Evolutionary conservation across 768 basidiomycete genomes (phyloP).

Genomic region (Mycena rebaudengoi): DNA sequence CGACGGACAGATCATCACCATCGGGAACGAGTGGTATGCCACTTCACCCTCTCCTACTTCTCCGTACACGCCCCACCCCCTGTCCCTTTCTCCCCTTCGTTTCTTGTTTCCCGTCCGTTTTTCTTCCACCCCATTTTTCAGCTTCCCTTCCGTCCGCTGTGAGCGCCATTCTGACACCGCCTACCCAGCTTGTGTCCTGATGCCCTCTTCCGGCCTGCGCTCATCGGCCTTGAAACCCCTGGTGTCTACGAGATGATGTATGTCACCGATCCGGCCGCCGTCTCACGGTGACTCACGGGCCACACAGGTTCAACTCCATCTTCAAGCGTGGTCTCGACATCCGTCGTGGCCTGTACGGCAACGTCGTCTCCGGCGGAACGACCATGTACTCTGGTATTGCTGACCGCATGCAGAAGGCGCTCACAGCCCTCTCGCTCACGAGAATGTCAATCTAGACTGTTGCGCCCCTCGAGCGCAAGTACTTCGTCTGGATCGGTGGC

Average conservation of each 20-base stretch:
- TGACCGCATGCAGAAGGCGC: constrained; percentile 72
- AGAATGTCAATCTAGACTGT: constrained; percentile 70
- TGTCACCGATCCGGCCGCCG: constrained; percentile 22
- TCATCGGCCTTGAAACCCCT: constrained; percentile 55
- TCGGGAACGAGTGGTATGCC: neutral
- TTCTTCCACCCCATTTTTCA: too few relatives aligned
- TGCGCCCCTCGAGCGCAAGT: constrained; percentile 69
- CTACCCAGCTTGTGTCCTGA: constrained; percentile 79
- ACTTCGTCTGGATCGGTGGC: too few relatives aligned
- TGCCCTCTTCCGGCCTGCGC: constrained; percentile 75
- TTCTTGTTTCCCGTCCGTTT: too few relatives aligned
- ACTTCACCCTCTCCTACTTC: too few relatives aligned
- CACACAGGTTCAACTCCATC: too few relatives aligned
- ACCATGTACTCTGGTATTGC: neutral
- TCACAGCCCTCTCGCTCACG: constrained; percentile 67
- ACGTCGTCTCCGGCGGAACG: neutral
- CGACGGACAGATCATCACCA: neutral
- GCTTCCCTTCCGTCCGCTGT: too few relatives aligned
- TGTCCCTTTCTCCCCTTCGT: too few relatives aligned
- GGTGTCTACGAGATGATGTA: constrained; percentile 64
- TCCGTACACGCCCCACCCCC: too few relatives aligned
- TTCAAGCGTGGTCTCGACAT: constrained; percentile 40
- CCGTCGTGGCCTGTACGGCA: neutral
- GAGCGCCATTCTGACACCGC: too few relatives aligned
- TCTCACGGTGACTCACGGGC: too few relatives aligned